Percentiles rank a stretch among this genome's conserved stretches.
These are phyloP conservation scores for Stentor roeselii DNA, from an alignment of 73 alveolate genomes.

Conservation along the genomic window DNA sequence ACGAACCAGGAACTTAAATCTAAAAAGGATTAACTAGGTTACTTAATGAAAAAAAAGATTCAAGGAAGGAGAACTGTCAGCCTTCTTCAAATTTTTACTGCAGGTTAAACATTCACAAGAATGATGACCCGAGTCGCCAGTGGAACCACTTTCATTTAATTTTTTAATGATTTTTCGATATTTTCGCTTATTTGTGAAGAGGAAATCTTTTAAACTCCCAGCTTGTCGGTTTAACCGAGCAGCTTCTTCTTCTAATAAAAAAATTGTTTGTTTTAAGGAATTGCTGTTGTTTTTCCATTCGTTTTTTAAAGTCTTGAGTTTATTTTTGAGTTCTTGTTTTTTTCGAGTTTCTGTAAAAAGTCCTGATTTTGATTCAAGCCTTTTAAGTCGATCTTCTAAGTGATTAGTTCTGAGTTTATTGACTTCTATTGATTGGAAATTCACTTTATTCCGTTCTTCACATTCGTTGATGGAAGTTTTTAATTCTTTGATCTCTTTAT, in stretches of 20 bases:
- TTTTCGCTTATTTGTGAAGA: background rate
- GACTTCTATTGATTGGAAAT: background rate
- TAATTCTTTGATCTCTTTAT: background rate
- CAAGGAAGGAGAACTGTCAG: background rate
- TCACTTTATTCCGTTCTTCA: background rate
- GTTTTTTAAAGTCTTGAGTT: background rate
- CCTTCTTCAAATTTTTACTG: background rate
- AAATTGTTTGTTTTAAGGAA: background rate
- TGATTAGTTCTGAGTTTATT: background rate
- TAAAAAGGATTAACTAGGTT: too few relatives aligned
- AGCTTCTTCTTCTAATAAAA: background rate
- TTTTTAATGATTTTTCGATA: background rate
- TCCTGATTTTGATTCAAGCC: background rate
- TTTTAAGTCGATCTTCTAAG: background rate
- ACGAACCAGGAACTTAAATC: too few relatives aligned
- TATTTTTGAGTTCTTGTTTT: background rate
- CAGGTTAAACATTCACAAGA: background rate
- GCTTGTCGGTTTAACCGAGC: background rate
- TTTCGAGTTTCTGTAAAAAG: background rate
- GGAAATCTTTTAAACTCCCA: background rate
- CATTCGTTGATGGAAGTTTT: background rate
- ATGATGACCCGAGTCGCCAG: background rate
- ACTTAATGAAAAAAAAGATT: background rate
- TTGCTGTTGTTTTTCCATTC: background rate
- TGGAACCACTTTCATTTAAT: background rate